Conservation (phyloP, 805 yeast genomes). For the Ogataea methylovora region DNA sequence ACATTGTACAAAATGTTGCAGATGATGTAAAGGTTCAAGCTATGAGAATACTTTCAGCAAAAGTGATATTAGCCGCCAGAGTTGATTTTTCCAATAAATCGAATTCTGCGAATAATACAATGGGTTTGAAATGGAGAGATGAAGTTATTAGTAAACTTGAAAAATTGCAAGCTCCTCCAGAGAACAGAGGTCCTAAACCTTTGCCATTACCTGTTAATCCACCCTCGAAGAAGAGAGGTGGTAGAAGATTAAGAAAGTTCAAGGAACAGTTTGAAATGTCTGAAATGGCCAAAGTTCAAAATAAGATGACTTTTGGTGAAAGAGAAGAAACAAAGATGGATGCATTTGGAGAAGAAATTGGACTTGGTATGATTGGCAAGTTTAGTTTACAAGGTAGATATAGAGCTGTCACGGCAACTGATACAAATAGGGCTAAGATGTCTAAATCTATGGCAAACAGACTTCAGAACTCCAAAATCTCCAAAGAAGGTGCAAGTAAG, state of each 20-base stretch:
- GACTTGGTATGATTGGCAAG: conserved; percentile 63
- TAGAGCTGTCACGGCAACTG: conserved; percentile 24
- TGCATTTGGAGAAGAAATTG: conserved; percentile 72
- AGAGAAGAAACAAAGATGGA: conserved; percentile 56
- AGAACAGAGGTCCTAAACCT: conserved; percentile 57
- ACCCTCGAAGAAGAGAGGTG: conserved; percentile 80
- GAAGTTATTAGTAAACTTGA: conserved; percentile 62
- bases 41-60: conserved; percentile 71
- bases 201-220: conserved; percentile 67
- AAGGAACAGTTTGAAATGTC: conserved; percentile 78
- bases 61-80: conserved; percentile 75
- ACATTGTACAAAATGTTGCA: conserved; percentile 51
- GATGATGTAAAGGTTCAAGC: conserved; percentile 58
- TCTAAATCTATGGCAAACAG: conserved; percentile 54
- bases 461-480: conserved; percentile 16
- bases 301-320: conserved; percentile 77
- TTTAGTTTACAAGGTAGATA: conserved; percentile 9
- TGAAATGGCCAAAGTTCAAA: conserved; percentile 75
- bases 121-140: conserved; percentile 51
- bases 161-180: conserved; percentile 74
- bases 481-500: neutral
- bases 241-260: conserved; percentile 68
- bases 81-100: conserved; percentile 42
- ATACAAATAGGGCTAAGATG: conserved; percentile 48
- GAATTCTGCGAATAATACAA: conserved; percentile 16